Percentiles rank a stretch among this genome's conserved stretches.
Conservation (phyloP, 2,329 filamentous ascomycete genomes). For the Escovopsis weberi region DNA sequence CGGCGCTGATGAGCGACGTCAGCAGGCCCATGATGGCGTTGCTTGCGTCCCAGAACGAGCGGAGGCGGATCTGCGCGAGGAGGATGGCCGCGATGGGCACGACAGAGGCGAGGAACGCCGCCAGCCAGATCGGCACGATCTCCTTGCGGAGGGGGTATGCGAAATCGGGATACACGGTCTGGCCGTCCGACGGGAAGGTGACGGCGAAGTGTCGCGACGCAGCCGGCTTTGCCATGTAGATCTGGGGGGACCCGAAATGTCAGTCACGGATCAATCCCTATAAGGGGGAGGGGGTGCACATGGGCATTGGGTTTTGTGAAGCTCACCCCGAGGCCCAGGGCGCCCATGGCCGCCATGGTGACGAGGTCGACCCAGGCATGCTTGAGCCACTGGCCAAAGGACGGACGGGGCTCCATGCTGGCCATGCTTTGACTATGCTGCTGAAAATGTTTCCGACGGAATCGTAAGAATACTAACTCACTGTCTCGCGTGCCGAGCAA, state of each 20-base stretch:
- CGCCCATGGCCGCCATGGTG: conserved; percentile 52
- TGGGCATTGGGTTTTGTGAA: not conserved
- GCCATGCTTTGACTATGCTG: no score
- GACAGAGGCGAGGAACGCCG: conserved; percentile 49
- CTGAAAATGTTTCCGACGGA: no score
- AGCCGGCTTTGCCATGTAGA: conserved; percentile 50
- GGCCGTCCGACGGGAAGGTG: conserved; percentile 45
- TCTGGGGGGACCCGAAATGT: conserved; percentile 19
- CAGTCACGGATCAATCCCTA: no score
- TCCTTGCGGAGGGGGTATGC: conserved; percentile 57
- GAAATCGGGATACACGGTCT: conserved; percentile 56
- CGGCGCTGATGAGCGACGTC: conserved; percentile 53
- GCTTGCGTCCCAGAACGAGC: conserved; percentile 56
- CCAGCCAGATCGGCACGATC: conserved; percentile 57
- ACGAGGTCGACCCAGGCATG: conserved; percentile 51
- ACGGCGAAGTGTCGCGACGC: conserved; percentile 57
- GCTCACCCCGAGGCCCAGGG: conserved; percentile 50
- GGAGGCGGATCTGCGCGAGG: conserved; percentile 51
- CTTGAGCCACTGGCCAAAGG: conserved; percentile 57
- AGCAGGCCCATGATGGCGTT: conserved; percentile 56
- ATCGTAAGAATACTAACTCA: no score
- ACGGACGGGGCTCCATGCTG: conserved; percentile 36
- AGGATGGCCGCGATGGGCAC: conserved; percentile 53
- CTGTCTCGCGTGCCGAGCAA: not conserved
- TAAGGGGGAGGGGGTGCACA: not conserved